Evolutionary conservation across 768 basidiomycete genomes (phyloP), one percentile per base, ranked within the genome.

Genomic region (Leccinum subgranulosum): DNA sequence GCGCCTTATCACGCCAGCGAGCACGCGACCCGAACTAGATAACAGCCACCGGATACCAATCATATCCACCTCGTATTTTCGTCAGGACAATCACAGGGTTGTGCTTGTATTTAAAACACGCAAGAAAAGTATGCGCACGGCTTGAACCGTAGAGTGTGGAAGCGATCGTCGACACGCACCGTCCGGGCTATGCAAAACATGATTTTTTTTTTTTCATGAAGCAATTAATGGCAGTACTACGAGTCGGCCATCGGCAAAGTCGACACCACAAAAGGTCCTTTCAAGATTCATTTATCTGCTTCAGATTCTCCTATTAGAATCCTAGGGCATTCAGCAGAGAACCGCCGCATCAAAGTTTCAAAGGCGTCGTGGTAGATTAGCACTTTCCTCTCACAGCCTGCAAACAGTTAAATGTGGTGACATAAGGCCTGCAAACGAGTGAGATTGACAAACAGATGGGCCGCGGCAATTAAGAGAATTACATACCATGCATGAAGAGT

Each of bases 401-500:
- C 75, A 76, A 11, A 75, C 60, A 11, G 74, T 73, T 15, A 76
- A 49, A 54, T 75, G 72, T 3, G 75, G 69, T 6, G 75, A 65
- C 34, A 69, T 53, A 47, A 73, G 48, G n/a, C 75, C 75, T 75
- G 4, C 14, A 52, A 39, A 53, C 36, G 54, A 57, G 57, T n/a
- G 39, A 55, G 28, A 61, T 33, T 55, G n/a, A 23, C 50, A 47
- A 47, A 49, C 52, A 56, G 7, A 41, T 17, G 3, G 25, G 25
- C 25, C 4, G 17, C 54, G 50, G 51, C 4, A 58, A 59, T 58
- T 55, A 43, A 21, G 47, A 28, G 9, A 29, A 49, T 47, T 15
- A 62, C 78, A 56, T 66, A 86, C 87, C 86, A 63, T 83, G 81
- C 59, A 88, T 65, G 69, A 81, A 90, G 19, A 90, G 64, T 34